Base-by-base conservation (phyloP, 169 alveolate species). In the Plasmodium billcollinsi region DNA sequence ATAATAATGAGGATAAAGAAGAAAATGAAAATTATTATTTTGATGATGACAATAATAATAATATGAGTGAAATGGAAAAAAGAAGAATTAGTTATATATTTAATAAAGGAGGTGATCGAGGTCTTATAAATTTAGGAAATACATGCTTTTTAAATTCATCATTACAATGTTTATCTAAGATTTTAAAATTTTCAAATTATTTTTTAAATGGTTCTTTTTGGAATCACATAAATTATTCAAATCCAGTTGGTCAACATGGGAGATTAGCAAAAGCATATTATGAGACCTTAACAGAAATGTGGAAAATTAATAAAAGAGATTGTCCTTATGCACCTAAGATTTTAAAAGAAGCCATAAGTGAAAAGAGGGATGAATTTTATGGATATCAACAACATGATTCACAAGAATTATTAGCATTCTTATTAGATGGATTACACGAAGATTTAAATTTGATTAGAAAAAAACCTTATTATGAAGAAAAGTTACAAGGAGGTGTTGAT, bases 341-440 rank as follows among this genome's bases (percentile, higher is more conserved):
- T 11, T 92, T 96, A 74, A 96, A 96, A 88, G 93, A 94, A 93
- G 97, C 97, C 12, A 92, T 97, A 63, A 96, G 96, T 49, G 94
- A 95, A 29, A 92, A 94, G 74, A 96, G 95, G 15, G 93, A 95
- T 67, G 96, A 94, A 88, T 97, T 97, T 88, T 92, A 93, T n/a
- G 99, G 98, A 24, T 96, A 89, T 88, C 86, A 91, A 15, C 97
- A 97, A 90, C 96, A 97, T 70, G 99, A 97, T 92, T 94, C 98
- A 5, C 97, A 96, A 66, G 99, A 97, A 89, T 88, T 96, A n/a
- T 61, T 97, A 49, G 95, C 94, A 59, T 97, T 93, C 89, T 93
- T 96, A 56, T 75, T 97, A 18, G 98, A 97, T 93, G 96, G 96
- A 15, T 73, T 97, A 59, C 98, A 97, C 90, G 99, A 97, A 88